Conservation (phyloP, 108 stramenopile genomes). For the Pseudonitzschia multistriata region DNA sequence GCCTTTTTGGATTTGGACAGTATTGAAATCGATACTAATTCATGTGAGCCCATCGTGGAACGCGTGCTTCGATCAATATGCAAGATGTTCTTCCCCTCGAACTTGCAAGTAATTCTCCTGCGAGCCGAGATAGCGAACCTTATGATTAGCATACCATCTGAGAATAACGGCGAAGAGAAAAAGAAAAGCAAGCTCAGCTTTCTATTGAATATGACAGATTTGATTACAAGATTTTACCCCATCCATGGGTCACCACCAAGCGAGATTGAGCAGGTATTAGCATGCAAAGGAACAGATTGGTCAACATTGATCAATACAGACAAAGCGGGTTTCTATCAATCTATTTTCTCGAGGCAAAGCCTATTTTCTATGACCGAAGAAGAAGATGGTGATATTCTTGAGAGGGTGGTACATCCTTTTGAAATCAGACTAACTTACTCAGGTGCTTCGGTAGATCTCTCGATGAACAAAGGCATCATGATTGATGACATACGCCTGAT, state of each 20-base stretch:
- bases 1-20: neutral
- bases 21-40: conserved; percentile 11
- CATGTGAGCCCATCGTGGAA: conserved; percentile 29
- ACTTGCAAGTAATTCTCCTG: conserved; percentile 33
- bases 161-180: neutral
- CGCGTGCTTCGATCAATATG: conserved; percentile 8
- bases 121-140: conserved; percentile 32
- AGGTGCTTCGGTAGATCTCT: conserved; percentile 21
- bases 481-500: conserved; percentile 37
- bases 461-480: conserved; percentile 36
- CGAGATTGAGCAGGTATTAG: conserved; percentile 30
- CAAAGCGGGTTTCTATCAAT: conserved; percentile 33
- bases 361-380: conserved; percentile 21
- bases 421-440: conserved; percentile 23
- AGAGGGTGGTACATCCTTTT: conserved; percentile 30
- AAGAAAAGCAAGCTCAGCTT: conserved; percentile 11
- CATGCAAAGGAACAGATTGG: conserved; percentile 41
- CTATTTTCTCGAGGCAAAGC: conserved; percentile 31
- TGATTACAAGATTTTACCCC: conserved; percentile 27
- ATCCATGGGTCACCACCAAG: conserved; percentile 2
- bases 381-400: neutral
- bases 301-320: conserved; percentile 39
- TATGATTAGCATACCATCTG: conserved; percentile 23
- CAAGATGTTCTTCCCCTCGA: conserved; percentile 25
- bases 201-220: conserved; percentile 22